Conservation (phyloP, 371 early-diverging fungal genomes). For the Rhizopus stolonifer region DNA sequence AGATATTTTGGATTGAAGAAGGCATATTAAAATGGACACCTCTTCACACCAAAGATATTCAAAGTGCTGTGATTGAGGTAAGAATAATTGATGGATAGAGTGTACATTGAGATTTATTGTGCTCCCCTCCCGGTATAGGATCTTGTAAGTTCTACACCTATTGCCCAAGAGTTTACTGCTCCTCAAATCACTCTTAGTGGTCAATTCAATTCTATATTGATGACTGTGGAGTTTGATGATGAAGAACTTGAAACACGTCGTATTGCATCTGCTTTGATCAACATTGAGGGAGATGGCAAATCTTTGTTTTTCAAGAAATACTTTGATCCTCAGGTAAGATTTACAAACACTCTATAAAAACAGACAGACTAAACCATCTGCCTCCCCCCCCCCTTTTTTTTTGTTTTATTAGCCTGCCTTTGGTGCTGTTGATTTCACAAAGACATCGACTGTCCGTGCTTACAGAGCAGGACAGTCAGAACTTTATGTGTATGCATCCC, state of each 20-base stretch:
- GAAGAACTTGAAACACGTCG: constrained; percentile 4
- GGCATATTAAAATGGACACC: constrained; percentile 35
- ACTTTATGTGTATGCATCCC: constrained; percentile 12
- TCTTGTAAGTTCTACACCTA: constrained; percentile 12
- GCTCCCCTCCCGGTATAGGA: not conserved
- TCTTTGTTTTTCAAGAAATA: constrained; percentile 16
- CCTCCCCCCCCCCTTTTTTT: no score
- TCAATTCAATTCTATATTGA: constrained; percentile 11
- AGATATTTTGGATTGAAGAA: constrained; percentile 40
- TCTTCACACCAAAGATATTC: constrained; percentile 28
- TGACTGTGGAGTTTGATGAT: constrained; percentile 11
- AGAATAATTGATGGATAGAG: not conserved
- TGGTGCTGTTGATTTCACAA: constrained; percentile 22
- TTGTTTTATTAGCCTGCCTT: constrained; percentile 10
- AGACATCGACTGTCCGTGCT: constrained; percentile 11
- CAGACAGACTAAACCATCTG: no score
- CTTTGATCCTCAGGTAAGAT: constrained; percentile 32
- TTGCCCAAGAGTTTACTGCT: constrained; percentile 12
- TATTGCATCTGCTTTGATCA: constrained; percentile 19
- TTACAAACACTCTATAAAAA: no score
- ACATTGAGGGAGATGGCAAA: constrained; percentile 16
- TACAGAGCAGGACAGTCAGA: constrained; percentile 7
- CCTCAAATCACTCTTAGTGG: constrained; percentile 15
- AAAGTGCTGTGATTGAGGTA: constrained; percentile 23
- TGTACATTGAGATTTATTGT: no score